Conservation (phyloP, 768 basidiomycete genomes). For the Termitomyces sp. region DNA sequence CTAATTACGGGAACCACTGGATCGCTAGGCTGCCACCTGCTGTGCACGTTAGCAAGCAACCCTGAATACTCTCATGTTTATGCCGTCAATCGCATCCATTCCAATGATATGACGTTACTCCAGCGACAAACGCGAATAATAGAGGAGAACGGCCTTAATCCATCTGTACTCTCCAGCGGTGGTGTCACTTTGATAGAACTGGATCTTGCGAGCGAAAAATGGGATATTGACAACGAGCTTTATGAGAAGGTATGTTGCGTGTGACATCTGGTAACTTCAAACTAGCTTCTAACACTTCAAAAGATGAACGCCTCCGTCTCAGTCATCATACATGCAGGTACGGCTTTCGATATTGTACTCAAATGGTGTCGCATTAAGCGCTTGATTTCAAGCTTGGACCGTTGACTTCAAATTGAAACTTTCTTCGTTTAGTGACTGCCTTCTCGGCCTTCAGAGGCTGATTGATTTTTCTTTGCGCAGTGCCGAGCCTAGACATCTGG, state of each 20-base stretch:
- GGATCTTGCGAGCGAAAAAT: neutral
- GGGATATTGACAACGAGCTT: neutral
- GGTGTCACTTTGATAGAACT: neutral
- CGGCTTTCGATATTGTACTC: neutral
- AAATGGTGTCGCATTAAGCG: neutral
- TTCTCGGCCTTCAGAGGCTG: slow-evolving; percentile 36
- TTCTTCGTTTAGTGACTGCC: slow-evolving; percentile 39
- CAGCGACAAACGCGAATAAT: neutral
- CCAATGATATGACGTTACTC: neutral
- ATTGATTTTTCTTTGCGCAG: slow-evolving; percentile 36
- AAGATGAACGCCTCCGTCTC: slow-evolving; percentile 2
- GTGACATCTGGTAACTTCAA: neutral
- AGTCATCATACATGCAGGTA: slow-evolving; percentile 6
- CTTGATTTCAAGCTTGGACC: slow-evolving; percentile 32
- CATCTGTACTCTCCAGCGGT: neutral
- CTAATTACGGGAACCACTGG: slow-evolving; percentile 35
- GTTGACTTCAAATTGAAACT: slow-evolving; percentile 46
- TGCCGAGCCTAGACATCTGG: slow-evolving; percentile 25
- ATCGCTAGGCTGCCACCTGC: slow-evolving; percentile 26
- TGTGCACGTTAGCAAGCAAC: slow-evolving; percentile 19
- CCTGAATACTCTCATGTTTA: slow-evolving; percentile 21
- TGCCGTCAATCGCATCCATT: slow-evolving; percentile 23
- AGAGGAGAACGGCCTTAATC: neutral
- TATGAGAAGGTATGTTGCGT: neutral
- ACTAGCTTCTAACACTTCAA: neutral